phyloP scores from a whole-genome alignment of 495 filamentous ascomycete species.

The Acidomyces sp. region DNA sequence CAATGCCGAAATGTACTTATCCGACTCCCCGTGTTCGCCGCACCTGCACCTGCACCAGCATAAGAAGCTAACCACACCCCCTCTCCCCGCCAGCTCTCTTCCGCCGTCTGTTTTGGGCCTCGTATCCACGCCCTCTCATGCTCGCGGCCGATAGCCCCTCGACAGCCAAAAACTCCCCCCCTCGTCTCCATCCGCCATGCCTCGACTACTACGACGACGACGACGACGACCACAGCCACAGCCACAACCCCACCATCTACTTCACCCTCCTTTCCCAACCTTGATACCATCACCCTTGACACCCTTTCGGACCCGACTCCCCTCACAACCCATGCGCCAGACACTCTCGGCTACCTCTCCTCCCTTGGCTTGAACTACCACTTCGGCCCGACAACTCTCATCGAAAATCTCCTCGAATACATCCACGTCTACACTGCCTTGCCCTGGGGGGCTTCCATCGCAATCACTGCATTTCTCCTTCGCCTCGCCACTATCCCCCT shows the following conservation, averaged over 20 bases:
- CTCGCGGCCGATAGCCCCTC: too few relatives aligned
- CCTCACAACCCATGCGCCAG: slow-evolving; percentile 36
- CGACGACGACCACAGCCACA: slow-evolving; percentile 1
- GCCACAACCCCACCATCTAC: background rate
- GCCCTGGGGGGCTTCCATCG: slow-evolving; percentile 73
- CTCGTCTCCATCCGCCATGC: slow-evolving; percentile 13
- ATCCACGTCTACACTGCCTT: slow-evolving; percentile 58
- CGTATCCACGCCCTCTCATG: too few relatives aligned
- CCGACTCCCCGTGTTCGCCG: too few relatives aligned
- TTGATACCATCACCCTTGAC: slow-evolving; percentile 16
- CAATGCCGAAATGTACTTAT: slow-evolving; percentile 17
- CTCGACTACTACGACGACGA: slow-evolving; percentile 10
- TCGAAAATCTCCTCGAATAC: slow-evolving; percentile 68
- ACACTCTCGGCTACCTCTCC: slow-evolving; percentile 70
- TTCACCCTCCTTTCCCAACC: slow-evolving; percentile 3
- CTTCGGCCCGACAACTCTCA: slow-evolving; percentile 54
- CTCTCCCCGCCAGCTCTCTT: too few relatives aligned
- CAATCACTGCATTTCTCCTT: slow-evolving; percentile 46
- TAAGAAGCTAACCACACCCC: too few relatives aligned
- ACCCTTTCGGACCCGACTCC: background rate
- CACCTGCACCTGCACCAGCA: too few relatives aligned
- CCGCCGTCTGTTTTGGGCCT: too few relatives aligned
- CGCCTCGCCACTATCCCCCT: slow-evolving; percentile 53
- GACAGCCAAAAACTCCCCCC: too few relatives aligned
- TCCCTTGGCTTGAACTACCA: slow-evolving; percentile 75